phyloP scores from a whole-genome alignment of 23 red algal genomes.

The Agarophyton chilense region DNA sequence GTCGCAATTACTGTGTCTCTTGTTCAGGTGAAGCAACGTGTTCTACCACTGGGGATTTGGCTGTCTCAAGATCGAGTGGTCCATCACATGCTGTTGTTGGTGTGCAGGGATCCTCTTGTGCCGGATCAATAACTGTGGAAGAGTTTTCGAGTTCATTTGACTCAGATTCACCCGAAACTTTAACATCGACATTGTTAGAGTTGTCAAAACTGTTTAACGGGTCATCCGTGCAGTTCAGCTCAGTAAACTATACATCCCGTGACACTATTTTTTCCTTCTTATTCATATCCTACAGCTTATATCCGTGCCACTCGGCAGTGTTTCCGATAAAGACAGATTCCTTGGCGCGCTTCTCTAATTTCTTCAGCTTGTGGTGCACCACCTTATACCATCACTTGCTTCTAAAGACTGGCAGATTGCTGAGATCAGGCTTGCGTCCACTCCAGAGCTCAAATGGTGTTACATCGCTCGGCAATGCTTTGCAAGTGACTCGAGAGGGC shows the following conservation, averaged over 20 bases:
- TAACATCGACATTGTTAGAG: too few relatives aligned
- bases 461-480: not conserved
- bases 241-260: not conserved
- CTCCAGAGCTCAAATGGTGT: too few relatives aligned
- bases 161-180: too few relatives aligned
- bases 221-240: not conserved
- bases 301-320: not conserved
- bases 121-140: too few relatives aligned
- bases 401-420: too few relatives aligned
- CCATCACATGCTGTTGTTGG: too few relatives aligned
- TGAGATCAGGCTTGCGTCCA: not conserved
- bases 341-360: not conserved
- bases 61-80: too few relatives aligned
- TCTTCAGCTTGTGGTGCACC: not conserved
- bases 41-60: not conserved
- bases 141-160: too few relatives aligned
- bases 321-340: not conserved
- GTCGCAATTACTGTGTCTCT: not conserved
- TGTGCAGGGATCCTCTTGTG: too few relatives aligned
- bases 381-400: not conserved
- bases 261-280: not conserved
- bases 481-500: not conserved
- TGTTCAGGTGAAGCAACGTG: not conserved
- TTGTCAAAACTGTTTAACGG: too few relatives aligned
- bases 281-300: slow-evolving; percentile 15